These are phyloP conservation scores for Trichoderma pleuroti DNA, from an alignment of 2,329 filamentous ascomycete genomes.

Conservation along the genomic window DNA sequence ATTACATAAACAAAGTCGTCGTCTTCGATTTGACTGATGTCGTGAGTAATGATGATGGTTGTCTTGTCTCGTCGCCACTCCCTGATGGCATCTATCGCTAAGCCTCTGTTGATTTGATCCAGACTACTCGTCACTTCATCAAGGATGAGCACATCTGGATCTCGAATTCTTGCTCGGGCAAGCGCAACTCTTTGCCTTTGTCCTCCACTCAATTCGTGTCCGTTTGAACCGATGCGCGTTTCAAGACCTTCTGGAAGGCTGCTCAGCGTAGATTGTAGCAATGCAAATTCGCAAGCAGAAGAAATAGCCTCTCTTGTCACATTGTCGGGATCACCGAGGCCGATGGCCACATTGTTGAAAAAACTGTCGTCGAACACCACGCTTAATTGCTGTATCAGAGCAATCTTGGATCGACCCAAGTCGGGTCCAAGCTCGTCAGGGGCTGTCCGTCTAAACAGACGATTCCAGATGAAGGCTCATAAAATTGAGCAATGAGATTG, in stretches of 20 bases:
- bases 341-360: slow-evolving; percentile 73
- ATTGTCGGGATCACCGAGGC: slow-evolving; percentile 47
- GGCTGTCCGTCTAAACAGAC: slow-evolving; percentile 66
- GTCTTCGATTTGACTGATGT: slow-evolving; percentile 69
- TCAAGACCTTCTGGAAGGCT: slow-evolving; percentile 66
- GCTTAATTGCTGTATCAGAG: slow-evolving; percentile 77
- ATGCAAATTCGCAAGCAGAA: slow-evolving; percentile 61
- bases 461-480: slow-evolving; percentile 60
- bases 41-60: slow-evolving; percentile 91
- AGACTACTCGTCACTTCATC: slow-evolving; percentile 87
- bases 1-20: slow-evolving; percentile 79
- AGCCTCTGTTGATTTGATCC: slow-evolving; percentile 64
- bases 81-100: slow-evolving; percentile 72
- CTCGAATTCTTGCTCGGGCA: slow-evolving; percentile 70
- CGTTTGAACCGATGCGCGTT: slow-evolving; percentile 68
- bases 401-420: slow-evolving; percentile 78
- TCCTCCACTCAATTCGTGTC: slow-evolving; percentile 73
- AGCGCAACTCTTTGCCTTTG: slow-evolving; percentile 80
- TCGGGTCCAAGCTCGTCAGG: slow-evolving; percentile 58
- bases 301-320: slow-evolving; percentile 55
- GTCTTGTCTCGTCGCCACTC: slow-evolving; percentile 77
- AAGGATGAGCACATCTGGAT: slow-evolving; percentile 77
- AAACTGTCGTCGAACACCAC: slow-evolving; percentile 79
- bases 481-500: slow-evolving; percentile 75
- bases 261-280: slow-evolving; percentile 64